phyloP scores from a whole-genome alignment of 352 stramenopile species.

The Phytophthora colocasiae region DNA sequence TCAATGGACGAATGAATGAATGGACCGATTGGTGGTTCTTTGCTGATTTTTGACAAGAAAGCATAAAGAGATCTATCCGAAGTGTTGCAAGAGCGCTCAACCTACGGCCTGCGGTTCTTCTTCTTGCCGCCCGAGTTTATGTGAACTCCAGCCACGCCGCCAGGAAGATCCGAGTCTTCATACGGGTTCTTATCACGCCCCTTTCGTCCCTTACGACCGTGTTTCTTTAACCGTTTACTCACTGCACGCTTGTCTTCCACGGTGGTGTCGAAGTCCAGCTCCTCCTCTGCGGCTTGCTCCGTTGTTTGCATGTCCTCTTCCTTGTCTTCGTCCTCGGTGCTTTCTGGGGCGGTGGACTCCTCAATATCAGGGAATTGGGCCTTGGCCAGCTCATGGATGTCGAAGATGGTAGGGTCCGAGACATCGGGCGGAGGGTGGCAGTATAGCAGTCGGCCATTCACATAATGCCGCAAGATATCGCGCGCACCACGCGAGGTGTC shows the following conservation, averaged over 20 bases:
- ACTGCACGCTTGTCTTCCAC: constrained; percentile 71
- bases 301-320: constrained; percentile 1
- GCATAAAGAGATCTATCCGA: constrained; percentile 25
- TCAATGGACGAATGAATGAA: constrained; percentile 43
- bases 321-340: constrained; percentile 22
- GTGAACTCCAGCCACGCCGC: constrained; percentile 53
- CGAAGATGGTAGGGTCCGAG: constrained; percentile 66
- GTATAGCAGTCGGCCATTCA: constrained; percentile 97
- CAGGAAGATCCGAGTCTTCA: constrained; percentile 84
- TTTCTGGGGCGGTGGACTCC: constrained; percentile 22
- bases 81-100: neutral
- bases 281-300: constrained; percentile 40
- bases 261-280: constrained; percentile 76
- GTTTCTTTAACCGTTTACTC: constrained; percentile 91
- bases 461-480: constrained; percentile 98
- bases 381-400: constrained; percentile 74
- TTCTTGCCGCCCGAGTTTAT: constrained; percentile 84
- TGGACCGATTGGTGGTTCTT: constrained; percentile 17
- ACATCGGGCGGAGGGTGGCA: constrained; percentile 93
- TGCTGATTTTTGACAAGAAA: neutral
- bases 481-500: constrained; percentile 96
- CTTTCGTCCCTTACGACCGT: constrained; percentile 97
- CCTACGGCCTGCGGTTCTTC: constrained; percentile 60
- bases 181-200: constrained; percentile 98
- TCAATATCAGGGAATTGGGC: constrained; percentile 64